Percentiles rank a stretch among this genome's conserved stretches.
Conservation (phyloP, 1,139 yeast genomes). For the Candida labiduridarum region DNA sequence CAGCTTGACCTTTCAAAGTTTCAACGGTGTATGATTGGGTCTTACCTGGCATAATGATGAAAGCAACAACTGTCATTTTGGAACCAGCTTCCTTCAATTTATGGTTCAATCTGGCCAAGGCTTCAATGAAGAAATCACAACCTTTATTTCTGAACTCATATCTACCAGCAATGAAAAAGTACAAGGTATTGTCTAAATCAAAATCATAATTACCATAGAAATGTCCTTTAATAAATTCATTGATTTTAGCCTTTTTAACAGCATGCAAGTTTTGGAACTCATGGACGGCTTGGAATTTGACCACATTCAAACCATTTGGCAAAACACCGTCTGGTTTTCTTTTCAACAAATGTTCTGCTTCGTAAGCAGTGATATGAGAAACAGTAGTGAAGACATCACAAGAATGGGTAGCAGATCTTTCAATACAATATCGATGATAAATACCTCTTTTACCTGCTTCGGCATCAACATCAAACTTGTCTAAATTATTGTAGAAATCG, state of each 20-base stretch:
- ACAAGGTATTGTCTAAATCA: conserved; percentile 89
- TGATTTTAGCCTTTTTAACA: conserved; percentile 83
- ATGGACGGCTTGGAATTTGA: conserved; percentile 95
- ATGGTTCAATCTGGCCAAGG: conserved; percentile 90
- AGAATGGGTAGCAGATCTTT: conserved; percentile 93
- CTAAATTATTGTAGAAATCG: conserved; percentile 91
- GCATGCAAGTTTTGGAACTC: conserved; percentile 98
- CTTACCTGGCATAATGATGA: conserved; percentile 96
- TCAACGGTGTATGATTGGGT: conserved; percentile 95
- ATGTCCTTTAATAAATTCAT: conserved; percentile 94
- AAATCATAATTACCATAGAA: conserved; percentile 96
- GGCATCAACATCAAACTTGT: conserved; percentile 91
- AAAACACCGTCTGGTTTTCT: conserved; percentile 97
- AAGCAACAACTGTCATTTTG: conserved; percentile 94
- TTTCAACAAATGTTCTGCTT: conserved; percentile 88
- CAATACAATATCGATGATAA: conserved; percentile 95
- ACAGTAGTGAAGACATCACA: conserved; percentile 98
- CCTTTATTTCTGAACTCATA: conserved; percentile 97
- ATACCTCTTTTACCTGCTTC: conserved; percentile 98
- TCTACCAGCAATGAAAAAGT: conserved; percentile 96
- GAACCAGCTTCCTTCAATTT: conserved; percentile 79
- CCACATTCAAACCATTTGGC: conserved; percentile 95
- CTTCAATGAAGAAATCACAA: conserved; percentile 91
- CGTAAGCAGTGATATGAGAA: conserved; percentile 94
- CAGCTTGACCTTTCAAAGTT: conserved; percentile 95